phyloP scores from a whole-genome alignment of 192 early-diverging fungal genomes.

The Spizellomyces punctatus region DNA sequence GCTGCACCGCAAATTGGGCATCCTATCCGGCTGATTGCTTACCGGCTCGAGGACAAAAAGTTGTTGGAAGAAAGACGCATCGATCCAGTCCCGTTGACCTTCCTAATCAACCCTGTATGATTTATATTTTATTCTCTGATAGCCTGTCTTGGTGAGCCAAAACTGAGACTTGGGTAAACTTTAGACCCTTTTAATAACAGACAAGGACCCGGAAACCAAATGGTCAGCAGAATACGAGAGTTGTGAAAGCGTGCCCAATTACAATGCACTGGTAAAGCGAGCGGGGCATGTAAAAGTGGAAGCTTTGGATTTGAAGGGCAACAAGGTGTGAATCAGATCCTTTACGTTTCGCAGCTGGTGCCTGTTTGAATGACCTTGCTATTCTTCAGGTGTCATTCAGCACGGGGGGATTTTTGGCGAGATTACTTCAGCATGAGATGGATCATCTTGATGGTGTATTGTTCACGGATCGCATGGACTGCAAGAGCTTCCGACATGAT shows the following conservation, averaged over 20 bases:
- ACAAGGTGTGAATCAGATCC: constrained; percentile 17
- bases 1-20: constrained; percentile 54
- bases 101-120: constrained; percentile 53
- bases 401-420: constrained; percentile 36
- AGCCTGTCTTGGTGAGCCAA: too few relatives aligned
- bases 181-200: constrained; percentile 1
- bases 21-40: constrained; percentile 48
- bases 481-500: constrained; percentile 48
- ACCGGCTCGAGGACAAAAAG: constrained; percentile 32
- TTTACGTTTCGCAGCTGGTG: not conserved
- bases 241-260: constrained; percentile 52
- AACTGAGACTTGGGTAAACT: too few relatives aligned
- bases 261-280: constrained; percentile 47
- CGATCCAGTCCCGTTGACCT: constrained; percentile 39
- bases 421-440: constrained; percentile 53
- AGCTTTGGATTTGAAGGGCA: constrained; percentile 42
- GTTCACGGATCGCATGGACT: constrained; percentile 46
- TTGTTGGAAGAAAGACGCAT: constrained; percentile 31
- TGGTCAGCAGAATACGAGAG: constrained; percentile 45
- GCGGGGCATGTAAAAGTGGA: constrained; percentile 33
- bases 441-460: constrained; percentile 54
- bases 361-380: not conserved
- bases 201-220: not conserved
- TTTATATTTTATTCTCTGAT: not conserved
- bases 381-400: constrained; percentile 4